Conservation (phyloP, 768 basidiomycete genomes). For the Suillus paluster region DNA sequence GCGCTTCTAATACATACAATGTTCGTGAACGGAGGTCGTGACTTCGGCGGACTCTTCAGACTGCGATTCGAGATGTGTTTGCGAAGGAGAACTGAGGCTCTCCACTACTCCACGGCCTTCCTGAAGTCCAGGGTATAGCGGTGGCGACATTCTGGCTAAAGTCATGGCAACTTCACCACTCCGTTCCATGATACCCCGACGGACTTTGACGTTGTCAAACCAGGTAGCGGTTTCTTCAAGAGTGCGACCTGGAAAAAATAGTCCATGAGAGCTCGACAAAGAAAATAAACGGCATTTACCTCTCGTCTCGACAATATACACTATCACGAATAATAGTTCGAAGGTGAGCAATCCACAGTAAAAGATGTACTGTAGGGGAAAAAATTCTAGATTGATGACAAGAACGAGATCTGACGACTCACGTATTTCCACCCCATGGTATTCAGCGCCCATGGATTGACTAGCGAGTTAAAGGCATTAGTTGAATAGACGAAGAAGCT, state of each 20-base stretch:
- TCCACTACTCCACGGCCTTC: background rate
- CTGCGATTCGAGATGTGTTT: background rate
- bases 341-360: constrained; percentile 70
- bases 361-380: constrained; percentile 48
- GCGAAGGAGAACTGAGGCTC: background rate
- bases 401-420: constrained; percentile 1
- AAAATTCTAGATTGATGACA: background rate
- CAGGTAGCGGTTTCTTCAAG: constrained; percentile 75
- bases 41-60: background rate
- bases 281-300: constrained; percentile 40
- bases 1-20: background rate
- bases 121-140: background rate
- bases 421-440: constrained; percentile 55
- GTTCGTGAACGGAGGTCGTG: background rate
- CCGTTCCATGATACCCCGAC: constrained; percentile 47
- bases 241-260: constrained; percentile 49
- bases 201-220: constrained; percentile 58
- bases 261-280: constrained; percentile 16
- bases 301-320: constrained; percentile 66
- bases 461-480: constrained; percentile 78
- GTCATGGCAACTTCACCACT: constrained; percentile 54
- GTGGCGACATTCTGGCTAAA: constrained; percentile 13
- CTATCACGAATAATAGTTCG: constrained; percentile 60
- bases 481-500: constrained; percentile 68
- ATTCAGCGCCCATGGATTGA: constrained; percentile 75